These are phyloP conservation scores for Sanghuangporus baumii DNA, from an alignment of 1,284 basidiomycete species.

Conservation along the genomic window DNA sequence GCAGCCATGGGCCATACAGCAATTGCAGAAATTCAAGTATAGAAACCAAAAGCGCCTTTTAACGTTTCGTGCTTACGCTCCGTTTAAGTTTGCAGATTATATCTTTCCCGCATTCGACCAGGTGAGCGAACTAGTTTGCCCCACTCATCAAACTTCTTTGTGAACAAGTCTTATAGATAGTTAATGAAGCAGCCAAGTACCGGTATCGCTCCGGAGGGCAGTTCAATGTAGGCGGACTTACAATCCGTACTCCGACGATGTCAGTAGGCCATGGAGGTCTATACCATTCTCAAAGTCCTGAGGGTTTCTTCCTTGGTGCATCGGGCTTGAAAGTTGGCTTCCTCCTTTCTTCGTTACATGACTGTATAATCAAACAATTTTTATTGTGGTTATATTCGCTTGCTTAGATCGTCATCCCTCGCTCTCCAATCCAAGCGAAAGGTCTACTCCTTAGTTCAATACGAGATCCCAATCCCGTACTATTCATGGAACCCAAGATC, in stretches of 20 bases:
- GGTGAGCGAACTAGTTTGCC: conserved; percentile 34
- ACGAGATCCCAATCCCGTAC: conserved; percentile 87
- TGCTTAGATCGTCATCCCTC: conserved; percentile 77
- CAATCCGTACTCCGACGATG: conserved; percentile 85
- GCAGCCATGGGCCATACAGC: conserved; percentile 93
- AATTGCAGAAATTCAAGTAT: conserved; percentile 81
- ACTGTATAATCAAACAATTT: background rate
- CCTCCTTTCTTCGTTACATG: background rate
- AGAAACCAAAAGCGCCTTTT: background rate
- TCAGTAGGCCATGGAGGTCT: conserved; percentile 90
- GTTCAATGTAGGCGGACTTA: conserved; percentile 81
- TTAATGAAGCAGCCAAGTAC: conserved; percentile 94
- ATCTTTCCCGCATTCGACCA: conserved; percentile 92
- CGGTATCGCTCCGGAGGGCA: conserved; percentile 85
- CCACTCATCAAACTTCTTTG: background rate
- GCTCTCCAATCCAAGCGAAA: conserved; percentile 93
- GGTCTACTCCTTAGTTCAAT: conserved; percentile 83
- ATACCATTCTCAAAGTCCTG: conserved; percentile 93
- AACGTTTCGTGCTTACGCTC: background rate
- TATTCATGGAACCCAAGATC: conserved; percentile 94
- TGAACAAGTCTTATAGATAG: conserved; percentile 48
- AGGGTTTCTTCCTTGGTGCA: conserved; percentile 91
- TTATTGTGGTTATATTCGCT: background rate
- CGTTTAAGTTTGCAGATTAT: conserved; percentile 66
- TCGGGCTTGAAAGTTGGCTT: conserved; percentile 74